phyloP scores from a whole-genome alignment of 345 rosid species.

The Hevea brasiliensis region DNA sequence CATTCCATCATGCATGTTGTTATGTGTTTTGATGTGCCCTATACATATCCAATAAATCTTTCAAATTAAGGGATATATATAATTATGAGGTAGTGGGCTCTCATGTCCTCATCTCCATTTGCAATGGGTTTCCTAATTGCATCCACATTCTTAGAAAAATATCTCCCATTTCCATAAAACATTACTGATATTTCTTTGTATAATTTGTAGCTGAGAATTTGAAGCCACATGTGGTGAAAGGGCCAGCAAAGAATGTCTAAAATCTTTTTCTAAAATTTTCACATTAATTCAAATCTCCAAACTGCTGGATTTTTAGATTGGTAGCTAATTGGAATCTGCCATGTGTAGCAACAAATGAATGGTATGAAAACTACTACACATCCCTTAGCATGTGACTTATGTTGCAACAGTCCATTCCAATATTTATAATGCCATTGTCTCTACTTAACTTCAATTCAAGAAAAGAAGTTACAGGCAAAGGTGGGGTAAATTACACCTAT shows the following conservation, averaged over 20 bases:
- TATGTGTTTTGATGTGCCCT: background rate
- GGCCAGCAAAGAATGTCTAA: constrained; percentile 25
- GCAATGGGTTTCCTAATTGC: constrained; percentile 9
- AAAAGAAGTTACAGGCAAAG: no score
- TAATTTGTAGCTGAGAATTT: background rate
- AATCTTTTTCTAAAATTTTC: background rate
- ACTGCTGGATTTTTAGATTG: background rate
- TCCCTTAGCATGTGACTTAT: constrained; percentile 19
- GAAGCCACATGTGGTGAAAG: constrained; percentile 25
- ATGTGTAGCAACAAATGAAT: background rate
- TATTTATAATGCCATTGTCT: background rate
- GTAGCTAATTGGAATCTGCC: background rate
- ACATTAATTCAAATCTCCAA: constrained; percentile 6
- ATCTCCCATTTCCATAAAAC: constrained; percentile 10
- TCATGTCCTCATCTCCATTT: constrained; percentile 27
- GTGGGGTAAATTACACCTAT: no score
- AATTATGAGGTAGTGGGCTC: constrained; percentile 33
- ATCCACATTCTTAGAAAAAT: constrained; percentile 28
- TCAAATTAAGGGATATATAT: background rate
- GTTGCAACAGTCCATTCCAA: background rate
- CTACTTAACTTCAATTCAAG: no score
- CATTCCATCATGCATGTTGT: constrained; percentile 29
- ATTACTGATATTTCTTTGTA: background rate
- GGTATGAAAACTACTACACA: background rate
- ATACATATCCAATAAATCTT: background rate